Conservation (phyloP, 257 asterid species). For the Solanum virginianum region DNA sequence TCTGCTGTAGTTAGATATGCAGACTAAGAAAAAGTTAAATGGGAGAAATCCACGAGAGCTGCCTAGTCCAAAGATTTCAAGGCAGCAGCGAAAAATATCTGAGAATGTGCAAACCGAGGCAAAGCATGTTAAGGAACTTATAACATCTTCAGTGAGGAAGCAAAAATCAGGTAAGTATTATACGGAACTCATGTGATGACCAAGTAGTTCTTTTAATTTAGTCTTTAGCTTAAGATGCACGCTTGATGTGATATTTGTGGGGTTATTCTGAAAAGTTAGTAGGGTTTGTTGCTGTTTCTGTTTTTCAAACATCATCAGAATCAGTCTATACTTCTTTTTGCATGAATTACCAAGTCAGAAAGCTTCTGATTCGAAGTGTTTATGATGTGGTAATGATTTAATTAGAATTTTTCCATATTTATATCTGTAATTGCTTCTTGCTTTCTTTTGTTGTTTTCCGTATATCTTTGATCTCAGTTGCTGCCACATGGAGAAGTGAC, state of each 20-base stretch:
- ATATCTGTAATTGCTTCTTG: not conserved
- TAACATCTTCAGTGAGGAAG: slow-evolving; percentile 89
- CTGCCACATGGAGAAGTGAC: not conserved
- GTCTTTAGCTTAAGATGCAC: not conserved
- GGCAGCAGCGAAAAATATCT: slow-evolving; percentile 49
- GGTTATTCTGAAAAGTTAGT: not conserved
- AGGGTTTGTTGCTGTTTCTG: not conserved
- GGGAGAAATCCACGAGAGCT: slow-evolving; percentile 47
- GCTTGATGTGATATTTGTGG: not conserved
- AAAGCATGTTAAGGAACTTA: slow-evolving; percentile 61
- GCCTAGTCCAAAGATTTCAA: slow-evolving; percentile 49
- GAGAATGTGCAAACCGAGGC: slow-evolving; percentile 50
- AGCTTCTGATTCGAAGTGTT: not conserved
- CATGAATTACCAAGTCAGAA: not conserved
- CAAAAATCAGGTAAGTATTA: slow-evolving; percentile 52
- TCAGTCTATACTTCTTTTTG: not conserved
- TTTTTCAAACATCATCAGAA: not conserved
- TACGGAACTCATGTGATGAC: not conserved
- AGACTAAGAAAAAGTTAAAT: slow-evolving; percentile 44
- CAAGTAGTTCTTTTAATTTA: not conserved
- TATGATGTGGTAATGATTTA: not conserved
- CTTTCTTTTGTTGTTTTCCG: not conserved
- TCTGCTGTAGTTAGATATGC: slow-evolving; percentile 39
- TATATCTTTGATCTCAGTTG: not conserved
- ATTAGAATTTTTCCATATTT: not conserved